Evolutionary conservation across 1,284 basidiomycete species (phyloP).

Genomic region (Fomes fomentarius): DNA sequence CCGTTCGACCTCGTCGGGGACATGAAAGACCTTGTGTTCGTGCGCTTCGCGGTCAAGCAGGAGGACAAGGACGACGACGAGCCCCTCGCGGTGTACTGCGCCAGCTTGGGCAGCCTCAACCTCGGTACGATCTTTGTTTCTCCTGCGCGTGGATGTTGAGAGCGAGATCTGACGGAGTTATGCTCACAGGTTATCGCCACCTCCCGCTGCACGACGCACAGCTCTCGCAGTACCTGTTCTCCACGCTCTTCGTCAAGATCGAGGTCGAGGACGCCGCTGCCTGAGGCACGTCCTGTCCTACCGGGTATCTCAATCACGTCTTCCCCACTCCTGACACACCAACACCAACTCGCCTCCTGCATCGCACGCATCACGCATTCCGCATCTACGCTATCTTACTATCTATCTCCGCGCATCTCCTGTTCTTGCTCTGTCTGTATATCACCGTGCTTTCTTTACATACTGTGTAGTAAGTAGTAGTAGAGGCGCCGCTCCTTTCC

Average conservation of each 20-base stretch:
- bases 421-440: neutral
- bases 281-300: neutral
- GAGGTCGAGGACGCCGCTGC: constrained; percentile 46
- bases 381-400: neutral
- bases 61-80: constrained; percentile 65
- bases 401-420: neutral
- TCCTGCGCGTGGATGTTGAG: no score
- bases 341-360: neutral
- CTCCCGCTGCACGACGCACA: constrained; percentile 83
- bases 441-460: neutral
- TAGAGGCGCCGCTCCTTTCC: neutral
- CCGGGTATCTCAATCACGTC: no score
- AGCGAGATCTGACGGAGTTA: no score
- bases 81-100: constrained; percentile 73
- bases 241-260: constrained; percentile 81
- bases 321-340: no score
- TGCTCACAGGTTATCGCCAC: constrained; percentile 82
- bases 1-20: constrained; percentile 76
- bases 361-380: constrained; percentile 2
- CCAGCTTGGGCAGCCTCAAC: constrained; percentile 67
- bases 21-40: constrained; percentile 83
- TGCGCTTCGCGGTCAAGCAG: constrained; percentile 77
- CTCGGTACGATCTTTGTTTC: constrained; percentile 53
- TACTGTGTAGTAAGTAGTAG: no score
- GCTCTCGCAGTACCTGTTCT: constrained; percentile 85